phyloP scores from a whole-genome alignment of 257 asterid genomes.

The Solanum bukasovii region DNA sequence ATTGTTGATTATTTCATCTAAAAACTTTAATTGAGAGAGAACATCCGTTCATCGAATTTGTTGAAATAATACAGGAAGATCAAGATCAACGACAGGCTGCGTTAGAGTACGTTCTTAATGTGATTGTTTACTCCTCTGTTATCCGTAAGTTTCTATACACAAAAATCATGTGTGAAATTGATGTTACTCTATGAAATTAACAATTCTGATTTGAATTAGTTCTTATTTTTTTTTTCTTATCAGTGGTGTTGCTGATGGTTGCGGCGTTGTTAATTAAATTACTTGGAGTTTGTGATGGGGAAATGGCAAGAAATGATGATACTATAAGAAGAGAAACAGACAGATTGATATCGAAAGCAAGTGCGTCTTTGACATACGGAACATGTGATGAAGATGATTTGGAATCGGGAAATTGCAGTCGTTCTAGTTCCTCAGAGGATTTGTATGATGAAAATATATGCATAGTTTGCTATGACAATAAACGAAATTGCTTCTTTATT shows the following conservation, averaged over 20 bases:
- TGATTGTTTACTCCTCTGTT: constrained; percentile 5
- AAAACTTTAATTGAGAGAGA: neutral
- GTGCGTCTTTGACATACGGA: constrained; percentile 22
- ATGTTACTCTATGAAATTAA: neutral
- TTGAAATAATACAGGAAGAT: constrained; percentile 2
- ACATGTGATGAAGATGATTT: constrained; percentile 29
- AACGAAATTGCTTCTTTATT: constrained; percentile 43
- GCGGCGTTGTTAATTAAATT: constrained; percentile 33
- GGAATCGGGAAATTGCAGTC: constrained; percentile 23
- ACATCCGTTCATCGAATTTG: neutral
- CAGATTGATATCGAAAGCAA: constrained; percentile 26
- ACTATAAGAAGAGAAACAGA: constrained; percentile 11
- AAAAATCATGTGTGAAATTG: neutral
- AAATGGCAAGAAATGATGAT: neutral
- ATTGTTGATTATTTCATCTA: too few species aligned
- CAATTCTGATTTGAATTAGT: neutral
- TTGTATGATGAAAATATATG: constrained; percentile 63
- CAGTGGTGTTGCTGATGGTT: constrained; percentile 33
- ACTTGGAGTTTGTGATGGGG: constrained; percentile 8
- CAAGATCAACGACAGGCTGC: neutral
- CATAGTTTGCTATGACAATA: constrained; percentile 55
- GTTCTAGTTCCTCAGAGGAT: constrained; percentile 24
- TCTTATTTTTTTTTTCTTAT: neutral
- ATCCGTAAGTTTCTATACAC: constrained; percentile 12
- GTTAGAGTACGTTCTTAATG: constrained; percentile 1